Evolutionary conservation across 345 rosid species (phyloP), one percentile per base, ranked within the genome.

Genomic region (Citrus mangshanensis): DNA sequence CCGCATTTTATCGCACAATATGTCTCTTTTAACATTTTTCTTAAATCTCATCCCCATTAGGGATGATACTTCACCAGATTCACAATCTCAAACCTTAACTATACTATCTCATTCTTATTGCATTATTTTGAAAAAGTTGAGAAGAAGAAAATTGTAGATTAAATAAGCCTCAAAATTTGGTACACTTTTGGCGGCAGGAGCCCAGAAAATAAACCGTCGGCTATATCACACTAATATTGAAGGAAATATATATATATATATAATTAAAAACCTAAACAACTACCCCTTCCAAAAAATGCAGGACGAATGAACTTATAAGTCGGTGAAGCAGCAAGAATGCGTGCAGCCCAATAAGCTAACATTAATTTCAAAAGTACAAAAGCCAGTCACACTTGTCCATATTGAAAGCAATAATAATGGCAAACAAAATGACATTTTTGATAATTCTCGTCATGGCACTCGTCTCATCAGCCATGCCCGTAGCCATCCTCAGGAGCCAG

Each of bases 301-400:
- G 63, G 38, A 62, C 30, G 75, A 64, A 79, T 88, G 90, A 74
- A 58, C 34, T 56, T 13, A 3, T 4, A 46, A 73, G 84, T 80
- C 25, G 82, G 82, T 80, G 59, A 83, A 72, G 80, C 83, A 77
- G 78, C 84, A 80, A 62, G 75, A 25, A 22, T 58, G 85, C 91
- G 80, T 84, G 89, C 64, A 28, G 21, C 8, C 56, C 1, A 54
- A 12, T 70, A 65, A 68, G 32, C 79, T 60, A 77, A 72, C 59
- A 63, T 69, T 58, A 60, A 1, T 60, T 4, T 40, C 38, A 24
- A 9, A 61, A 76, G 13, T 35, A 40, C 21, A 78, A 78, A 69
- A 78, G 3, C 69, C 32, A 46, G 4, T 62, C 28, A 35, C 7
- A 68, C 2, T 37, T 51, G 60, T 49, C 66, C 38, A 72, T 37